Conservation (phyloP, 176 grass and related monocot genomes). For the Oryza meyeriana region DNA sequence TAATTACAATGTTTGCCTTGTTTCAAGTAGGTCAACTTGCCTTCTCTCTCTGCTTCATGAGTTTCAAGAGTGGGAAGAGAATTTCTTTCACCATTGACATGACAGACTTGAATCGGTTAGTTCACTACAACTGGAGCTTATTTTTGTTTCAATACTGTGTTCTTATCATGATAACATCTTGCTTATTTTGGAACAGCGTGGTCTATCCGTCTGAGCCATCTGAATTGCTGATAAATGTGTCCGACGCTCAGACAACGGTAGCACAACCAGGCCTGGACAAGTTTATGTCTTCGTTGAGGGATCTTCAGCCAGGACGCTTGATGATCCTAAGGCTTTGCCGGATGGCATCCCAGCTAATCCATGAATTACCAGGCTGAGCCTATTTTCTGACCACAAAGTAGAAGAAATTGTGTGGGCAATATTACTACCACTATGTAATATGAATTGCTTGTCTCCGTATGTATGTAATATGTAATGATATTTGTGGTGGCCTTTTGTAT, state of each 20-base stretch:
- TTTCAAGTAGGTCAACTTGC: conserved; percentile 59
- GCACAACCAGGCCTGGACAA: conserved; percentile 26
- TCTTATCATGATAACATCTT: background rate
- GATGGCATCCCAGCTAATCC: conserved; percentile 46
- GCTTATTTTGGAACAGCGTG: conserved; percentile 50
- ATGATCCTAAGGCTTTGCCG: conserved; percentile 62
- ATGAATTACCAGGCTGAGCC: conserved; percentile 22
- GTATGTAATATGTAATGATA: background rate
- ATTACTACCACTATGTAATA: background rate
- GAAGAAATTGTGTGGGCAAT: background rate
- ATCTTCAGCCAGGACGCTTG: conserved; percentile 43
- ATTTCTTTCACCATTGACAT: conserved; percentile 58
- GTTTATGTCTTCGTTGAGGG: conserved; percentile 42
- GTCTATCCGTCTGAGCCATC: conserved; percentile 75
- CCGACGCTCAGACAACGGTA: conserved; percentile 49
- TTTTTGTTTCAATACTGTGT: background rate
- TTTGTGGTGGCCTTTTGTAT: background rate
- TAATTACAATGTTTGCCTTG: conserved; percentile 7
- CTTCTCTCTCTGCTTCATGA: conserved; percentile 60
- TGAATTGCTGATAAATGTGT: conserved; percentile 58
- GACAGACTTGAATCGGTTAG: conserved; percentile 72
- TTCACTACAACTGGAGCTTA: conserved; percentile 15
- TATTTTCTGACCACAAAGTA: background rate
- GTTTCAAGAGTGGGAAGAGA: conserved; percentile 56
- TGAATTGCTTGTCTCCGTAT: background rate